Percentiles rank a stretch among this genome's conserved stretches.
Evolutionary conservation across 257 asterid genomes (phyloP).

Genomic region (Nicotiana undulata): DNA sequence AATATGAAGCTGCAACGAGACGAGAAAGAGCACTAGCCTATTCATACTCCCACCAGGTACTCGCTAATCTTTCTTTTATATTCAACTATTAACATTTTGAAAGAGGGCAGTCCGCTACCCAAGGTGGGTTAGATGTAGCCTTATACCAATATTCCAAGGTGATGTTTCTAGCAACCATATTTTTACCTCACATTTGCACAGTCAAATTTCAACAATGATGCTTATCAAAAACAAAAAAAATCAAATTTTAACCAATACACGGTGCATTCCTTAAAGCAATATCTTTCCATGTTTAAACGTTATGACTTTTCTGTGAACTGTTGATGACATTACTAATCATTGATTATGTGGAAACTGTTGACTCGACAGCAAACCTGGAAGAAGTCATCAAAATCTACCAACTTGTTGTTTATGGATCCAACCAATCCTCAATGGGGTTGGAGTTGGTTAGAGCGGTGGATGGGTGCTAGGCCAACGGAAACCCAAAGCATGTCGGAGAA

Average conservation of each 20-base stretch:
- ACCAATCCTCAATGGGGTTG: slow-evolving; percentile 98
- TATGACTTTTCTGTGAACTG: not conserved
- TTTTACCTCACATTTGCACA: not conserved
- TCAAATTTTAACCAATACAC: not conserved
- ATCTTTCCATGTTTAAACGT: not conserved
- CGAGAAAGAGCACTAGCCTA: slow-evolving; percentile 21
- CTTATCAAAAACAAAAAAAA: not conserved
- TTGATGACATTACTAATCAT: not conserved
- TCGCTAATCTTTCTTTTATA: not conserved
- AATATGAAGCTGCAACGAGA: slow-evolving; percentile 20
- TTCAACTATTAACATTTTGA: not conserved
- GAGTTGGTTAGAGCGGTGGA: slow-evolving; percentile 98
- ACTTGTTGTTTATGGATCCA: slow-evolving; percentile 83
- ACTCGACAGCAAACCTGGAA: slow-evolving; percentile 80
- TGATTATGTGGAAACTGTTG: not conserved
- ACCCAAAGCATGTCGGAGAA: slow-evolving; percentile 14
- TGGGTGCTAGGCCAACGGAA: slow-evolving; percentile 77
- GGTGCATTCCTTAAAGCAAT: not conserved
- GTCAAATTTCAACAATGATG: not conserved
- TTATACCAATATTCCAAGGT: not conserved
- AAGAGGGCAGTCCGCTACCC: not conserved
- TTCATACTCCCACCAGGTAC: slow-evolving; percentile 21
- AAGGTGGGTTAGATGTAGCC: not conserved
- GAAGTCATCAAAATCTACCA: slow-evolving; percentile 60
- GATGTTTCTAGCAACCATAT: not conserved